Conservation (phyloP, 129 eudicot genomes). For the Flaveria brownii region DNA sequence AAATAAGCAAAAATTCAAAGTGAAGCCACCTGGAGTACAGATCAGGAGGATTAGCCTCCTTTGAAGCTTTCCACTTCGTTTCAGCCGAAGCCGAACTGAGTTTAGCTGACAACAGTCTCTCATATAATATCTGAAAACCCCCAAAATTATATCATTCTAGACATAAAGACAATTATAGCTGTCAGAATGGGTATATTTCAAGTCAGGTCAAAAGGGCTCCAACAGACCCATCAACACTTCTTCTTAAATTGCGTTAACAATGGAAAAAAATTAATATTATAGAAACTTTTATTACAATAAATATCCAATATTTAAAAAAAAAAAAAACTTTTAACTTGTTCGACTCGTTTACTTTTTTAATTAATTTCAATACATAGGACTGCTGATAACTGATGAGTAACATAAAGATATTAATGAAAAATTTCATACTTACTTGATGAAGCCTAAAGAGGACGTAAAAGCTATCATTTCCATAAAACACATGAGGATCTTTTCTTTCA, state of each 20-base stretch:
- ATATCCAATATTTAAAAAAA: background rate
- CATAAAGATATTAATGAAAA: background rate
- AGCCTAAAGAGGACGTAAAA: conserved; percentile 86
- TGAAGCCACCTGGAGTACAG: conserved; percentile 67
- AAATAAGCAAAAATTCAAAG: conserved; percentile 5
- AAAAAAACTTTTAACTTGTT: background rate
- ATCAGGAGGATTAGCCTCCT: conserved; percentile 59
- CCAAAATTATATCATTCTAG: conserved; percentile 18
- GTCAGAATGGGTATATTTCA: background rate
- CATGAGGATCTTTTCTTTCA: conserved; percentile 47
- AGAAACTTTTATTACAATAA: background rate
- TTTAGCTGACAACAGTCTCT: conserved; percentile 78
- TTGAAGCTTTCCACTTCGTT: conserved; percentile 57
- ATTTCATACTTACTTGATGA: conserved; percentile 67
- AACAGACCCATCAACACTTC: background rate
- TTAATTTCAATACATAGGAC: background rate
- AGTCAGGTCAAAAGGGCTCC: background rate
- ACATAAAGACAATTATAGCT: background rate
- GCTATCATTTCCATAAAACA: conserved; percentile 86
- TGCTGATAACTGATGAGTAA: background rate
- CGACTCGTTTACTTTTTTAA: background rate
- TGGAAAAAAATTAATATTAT: background rate
- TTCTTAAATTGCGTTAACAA: background rate
- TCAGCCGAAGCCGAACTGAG: conserved; percentile 56
- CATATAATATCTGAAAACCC: conserved; percentile 60